A percentile compares a stretch with the other conserved stretches of the same genome.
phyloP scores from a whole-genome alignment of 352 stramenopile species.

The Saprolegnia parasitica region DNA sequence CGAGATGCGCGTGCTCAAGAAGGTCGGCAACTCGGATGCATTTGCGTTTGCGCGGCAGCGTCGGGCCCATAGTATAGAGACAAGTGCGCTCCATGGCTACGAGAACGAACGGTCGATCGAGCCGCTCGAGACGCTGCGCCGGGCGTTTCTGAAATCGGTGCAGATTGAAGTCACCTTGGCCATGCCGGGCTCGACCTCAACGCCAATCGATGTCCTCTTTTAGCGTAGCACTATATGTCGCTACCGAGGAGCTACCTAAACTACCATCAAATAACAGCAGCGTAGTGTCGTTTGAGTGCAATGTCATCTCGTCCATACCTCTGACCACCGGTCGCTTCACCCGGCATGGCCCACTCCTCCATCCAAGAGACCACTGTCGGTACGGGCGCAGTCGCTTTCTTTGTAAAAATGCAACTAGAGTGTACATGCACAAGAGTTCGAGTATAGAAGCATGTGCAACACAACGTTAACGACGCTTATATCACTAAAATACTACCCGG shows the following conservation, averaged over 20 bases:
- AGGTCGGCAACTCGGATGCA: conserved; percentile 76
- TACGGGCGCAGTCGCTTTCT: no score
- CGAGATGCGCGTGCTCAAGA: conserved; percentile 81
- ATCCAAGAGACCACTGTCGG: no score
- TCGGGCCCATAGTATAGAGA: background rate
- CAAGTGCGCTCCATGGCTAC: conserved; percentile 27
- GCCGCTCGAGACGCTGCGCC: conserved; percentile 48
- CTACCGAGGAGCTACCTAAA: background rate
- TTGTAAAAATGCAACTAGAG: no score
- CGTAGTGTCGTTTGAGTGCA: no score
- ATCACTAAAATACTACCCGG: conserved; percentile 3
- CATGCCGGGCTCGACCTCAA: conserved; percentile 29
- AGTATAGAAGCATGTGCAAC: background rate
- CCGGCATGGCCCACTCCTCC: no score
- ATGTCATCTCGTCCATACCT: background rate
- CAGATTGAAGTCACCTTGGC: conserved; percentile 71
- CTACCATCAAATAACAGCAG: no score
- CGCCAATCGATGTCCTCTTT: background rate
- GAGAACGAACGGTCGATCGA: conserved; percentile 53
- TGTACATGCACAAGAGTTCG: background rate
- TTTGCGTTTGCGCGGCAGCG: conserved; percentile 36
- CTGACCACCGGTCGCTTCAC: no score
- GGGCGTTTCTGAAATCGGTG: conserved; percentile 68
- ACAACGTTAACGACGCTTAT: conserved; percentile 13
- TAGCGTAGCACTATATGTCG: background rate